Percentiles rank a stretch among this genome's conserved stretches.
These are phyloP conservation scores for Fusarium camptoceras DNA, from an alignment of 2,329 filamentous ascomycete genomes.

Conservation along the genomic window DNA sequence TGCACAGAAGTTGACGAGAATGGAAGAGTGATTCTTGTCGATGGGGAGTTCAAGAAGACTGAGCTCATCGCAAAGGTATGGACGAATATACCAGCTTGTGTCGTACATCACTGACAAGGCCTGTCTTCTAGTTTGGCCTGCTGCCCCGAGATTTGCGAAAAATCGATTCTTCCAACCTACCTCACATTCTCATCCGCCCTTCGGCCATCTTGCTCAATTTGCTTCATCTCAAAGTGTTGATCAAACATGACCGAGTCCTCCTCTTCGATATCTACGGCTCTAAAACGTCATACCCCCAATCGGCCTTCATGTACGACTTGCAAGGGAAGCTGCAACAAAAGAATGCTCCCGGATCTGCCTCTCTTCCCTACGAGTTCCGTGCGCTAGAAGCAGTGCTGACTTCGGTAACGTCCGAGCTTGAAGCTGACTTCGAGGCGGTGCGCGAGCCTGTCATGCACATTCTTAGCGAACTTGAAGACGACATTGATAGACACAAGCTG, in stretches of 20 bases:
- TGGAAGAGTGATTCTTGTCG: constrained; percentile 90
- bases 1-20: constrained; percentile 96
- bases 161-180: constrained; percentile 95
- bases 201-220: constrained; percentile 95
- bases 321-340: constrained; percentile 93
- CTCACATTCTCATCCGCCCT: constrained; percentile 93
- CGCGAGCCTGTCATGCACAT: constrained; percentile 92
- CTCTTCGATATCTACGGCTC: constrained; percentile 97
- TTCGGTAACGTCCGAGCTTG: constrained; percentile 89
- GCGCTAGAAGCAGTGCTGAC: constrained; percentile 95
- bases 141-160: constrained; percentile 95
- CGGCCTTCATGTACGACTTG: constrained; percentile 96
- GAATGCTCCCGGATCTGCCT: constrained; percentile 65
- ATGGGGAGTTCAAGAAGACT: constrained; percentile 97
- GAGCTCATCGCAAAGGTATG: constrained; percentile 92
- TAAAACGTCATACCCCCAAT: constrained; percentile 93
- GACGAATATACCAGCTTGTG: not conserved
- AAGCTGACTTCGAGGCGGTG: constrained; percentile 94
- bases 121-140: constrained; percentile 77
- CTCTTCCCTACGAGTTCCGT: constrained; percentile 93
- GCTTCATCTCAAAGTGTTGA: constrained; percentile 93
- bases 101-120: constrained; percentile 9
- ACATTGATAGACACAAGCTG: constrained; percentile 95
- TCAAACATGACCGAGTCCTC: constrained; percentile 93
- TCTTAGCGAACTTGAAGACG: constrained; percentile 90